Base-by-base conservation (phyloP, 352 stramenopile species). In the Pythium brachiatum region DNA sequence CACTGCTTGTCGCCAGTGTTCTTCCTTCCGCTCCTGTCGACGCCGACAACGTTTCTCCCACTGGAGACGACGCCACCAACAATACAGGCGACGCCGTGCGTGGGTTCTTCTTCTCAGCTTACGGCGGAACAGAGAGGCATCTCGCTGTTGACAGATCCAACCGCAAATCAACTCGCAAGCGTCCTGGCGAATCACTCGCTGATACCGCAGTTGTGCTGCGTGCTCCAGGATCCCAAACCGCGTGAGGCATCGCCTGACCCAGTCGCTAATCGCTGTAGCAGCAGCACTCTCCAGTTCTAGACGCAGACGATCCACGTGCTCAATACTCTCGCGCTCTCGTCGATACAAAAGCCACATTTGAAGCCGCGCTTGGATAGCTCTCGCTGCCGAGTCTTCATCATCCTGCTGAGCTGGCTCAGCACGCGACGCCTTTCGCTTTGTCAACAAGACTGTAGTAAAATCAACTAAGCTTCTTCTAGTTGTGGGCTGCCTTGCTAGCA, bases 331-430 rank as follows among this genome's bases (percentile, higher is more conserved):
- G 1, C 11, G 32, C 38, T 70, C 64, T 0, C 38, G 53, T 4
- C 39, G 51, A 20, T 61, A 62, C 7, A 70, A 38, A n/a, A 66
- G 31, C 43, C 41, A 53, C 52, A 70, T 29, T 0, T 53, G 64
- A 21, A 51, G 16, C 5, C 62, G 20, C 0, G 44, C 5, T 52
- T 52, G 21, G 20, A 52, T 52, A 5, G 18, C 44, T 31, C 44
- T 11, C 7, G 25, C 44, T 5, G 44, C 25, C 2, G 26, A 29
- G 44, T 52, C 44, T 52, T 61, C 54, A 8, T 61, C 54, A 8
- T 52, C 41, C 6, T 61, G n/a, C 11, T 15, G 3, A 12, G 13
- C n/a, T 12, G 18, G 25, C n/a, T 57, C 51, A 46, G 43, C 51
- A 26, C 15, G 3, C 7, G 3, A 3, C 3, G 23, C 21, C 21